Percentiles rank a stretch among this genome's conserved stretches.
These are phyloP conservation scores for Arthrobotrys iridis DNA, from an alignment of 2,329 filamentous ascomycete species.

Conservation along the genomic window DNA sequence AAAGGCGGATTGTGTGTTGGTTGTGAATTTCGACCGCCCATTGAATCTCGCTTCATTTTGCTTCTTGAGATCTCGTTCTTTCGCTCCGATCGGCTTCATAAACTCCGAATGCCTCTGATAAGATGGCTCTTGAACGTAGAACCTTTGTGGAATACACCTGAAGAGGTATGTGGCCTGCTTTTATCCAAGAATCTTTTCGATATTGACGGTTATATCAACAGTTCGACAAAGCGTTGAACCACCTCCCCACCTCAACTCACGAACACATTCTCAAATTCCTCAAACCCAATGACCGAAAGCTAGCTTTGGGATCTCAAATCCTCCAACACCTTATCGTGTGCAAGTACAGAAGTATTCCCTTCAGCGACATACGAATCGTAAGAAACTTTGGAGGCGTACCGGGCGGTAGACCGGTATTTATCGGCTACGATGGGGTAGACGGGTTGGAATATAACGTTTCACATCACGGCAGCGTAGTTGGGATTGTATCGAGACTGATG, in stretches of 20 bases:
- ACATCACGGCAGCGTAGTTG: conserved; percentile 55
- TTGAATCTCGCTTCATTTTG: conserved; percentile 1
- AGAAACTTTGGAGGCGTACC: conserved; percentile 40
- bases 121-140: conserved; percentile 51
- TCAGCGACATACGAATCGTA: conserved; percentile 41
- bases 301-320: conserved; percentile 57
- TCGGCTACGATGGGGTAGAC: conserved; percentile 4
- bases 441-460: conserved; percentile 57
- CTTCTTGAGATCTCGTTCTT: background rate
- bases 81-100: background rate
- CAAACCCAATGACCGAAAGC: conserved; percentile 55
- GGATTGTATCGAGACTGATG: conserved; percentile 17
- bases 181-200: background rate
- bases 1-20: background rate
- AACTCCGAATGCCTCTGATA: conserved; percentile 46
- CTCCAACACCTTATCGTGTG: conserved; percentile 56
- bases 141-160: conserved; percentile 51
- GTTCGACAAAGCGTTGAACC: conserved; percentile 92
- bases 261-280: conserved; percentile 51
- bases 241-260: conserved; percentile 70
- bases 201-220: background rate
- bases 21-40: background rate
- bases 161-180: conserved; percentile 13
- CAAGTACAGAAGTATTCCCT: conserved; percentile 32
- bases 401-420: conserved; percentile 38